A percentile compares a stretch with the other conserved stretches of the same genome.
These are phyloP conservation scores for Taphrina deformans DNA, from an alignment of 1,139 yeast species.

Conservation along the genomic window DNA sequence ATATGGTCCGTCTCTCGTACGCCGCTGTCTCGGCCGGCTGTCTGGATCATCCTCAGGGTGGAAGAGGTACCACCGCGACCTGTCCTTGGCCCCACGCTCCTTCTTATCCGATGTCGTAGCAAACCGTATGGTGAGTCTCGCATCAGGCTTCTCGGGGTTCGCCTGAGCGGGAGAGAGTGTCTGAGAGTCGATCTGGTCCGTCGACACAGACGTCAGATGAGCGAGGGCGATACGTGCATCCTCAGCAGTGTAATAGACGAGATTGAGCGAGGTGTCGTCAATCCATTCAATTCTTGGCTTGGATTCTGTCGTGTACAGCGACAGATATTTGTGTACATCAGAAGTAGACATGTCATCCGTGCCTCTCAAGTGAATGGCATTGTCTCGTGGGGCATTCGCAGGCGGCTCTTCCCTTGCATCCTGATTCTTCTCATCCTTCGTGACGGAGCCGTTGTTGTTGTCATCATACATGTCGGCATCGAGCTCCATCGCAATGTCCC, in stretches of 20 bases:
- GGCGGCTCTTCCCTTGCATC: neutral
- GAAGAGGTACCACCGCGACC: constrained; percentile 35
- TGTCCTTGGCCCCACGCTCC: constrained; percentile 31
- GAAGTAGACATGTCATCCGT: constrained; percentile 33
- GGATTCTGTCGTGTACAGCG: constrained; percentile 3
- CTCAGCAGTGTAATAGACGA: constrained; percentile 18
- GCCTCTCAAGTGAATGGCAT: constrained; percentile 32
- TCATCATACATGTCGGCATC: constrained; percentile 33
- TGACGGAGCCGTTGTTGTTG: neutral
- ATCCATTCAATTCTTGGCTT: constrained; percentile 33
- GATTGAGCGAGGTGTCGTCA: constrained; percentile 29
- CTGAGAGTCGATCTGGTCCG: constrained; percentile 4
- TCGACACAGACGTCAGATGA: constrained; percentile 10
- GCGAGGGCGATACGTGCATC: constrained; percentile 28
- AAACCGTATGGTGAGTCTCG: constrained; percentile 16
- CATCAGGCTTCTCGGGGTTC: constrained; percentile 27
- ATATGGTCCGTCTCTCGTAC: neutral
- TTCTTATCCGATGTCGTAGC: constrained; percentile 29
- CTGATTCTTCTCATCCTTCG: neutral
- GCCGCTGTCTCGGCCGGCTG: neutral
- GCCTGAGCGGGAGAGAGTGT: constrained; percentile 19
- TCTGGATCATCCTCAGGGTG: constrained; percentile 33
- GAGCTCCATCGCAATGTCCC: constrained; percentile 25
- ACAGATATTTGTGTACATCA: constrained; percentile 25
- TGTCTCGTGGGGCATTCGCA: constrained; percentile 6